Evolutionary conservation across 106 monocot species (phyloP), one percentile per base, ranked within the genome.

Genomic region (Narthecium ossifragum): DNA sequence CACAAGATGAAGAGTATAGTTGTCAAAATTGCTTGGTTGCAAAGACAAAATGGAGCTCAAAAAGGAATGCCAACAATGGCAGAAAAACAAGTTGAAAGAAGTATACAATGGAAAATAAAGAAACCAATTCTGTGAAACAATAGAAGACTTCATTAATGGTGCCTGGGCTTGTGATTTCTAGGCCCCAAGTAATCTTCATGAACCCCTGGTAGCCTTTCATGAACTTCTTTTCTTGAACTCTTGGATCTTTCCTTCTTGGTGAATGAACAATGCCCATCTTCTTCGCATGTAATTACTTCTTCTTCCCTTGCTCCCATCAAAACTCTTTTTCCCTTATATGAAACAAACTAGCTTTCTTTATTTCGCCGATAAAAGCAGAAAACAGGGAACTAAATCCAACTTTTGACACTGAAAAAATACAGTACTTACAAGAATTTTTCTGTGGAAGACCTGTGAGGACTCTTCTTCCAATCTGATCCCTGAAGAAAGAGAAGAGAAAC

Each of bases 131-230:
- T n/a, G n/a, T n/a, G n/a, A n/a, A n/a, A n/a, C n/a, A n/a, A n/a
- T n/a, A n/a, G n/a, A n/a, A n/a, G n/a, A n/a, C n/a, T n/a, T n/a
- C n/a, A n/a, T 58, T 38, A 58, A 22, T 58, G 58, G 24, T 58
- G 58, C 24, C 22, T 58, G 13, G 58, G 22, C 58, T 58, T 58
- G 58, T 58, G 58, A 58, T 58, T 38, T 22, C 37, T 58, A 37
- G 58, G 58, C 10, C 37, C 58, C 21, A 22, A 37, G 34, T 58
- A 58, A 58, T 58, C 58, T 58, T 58, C 58, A 58, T 58, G 58
- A 58, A 56, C 56, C n/a, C 5, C 32, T 56, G 56, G 56, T 33
- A 38, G 15, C 15, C 25, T 37, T 7, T 58, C 10, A 24, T 54
- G 2, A 29, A 15, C 46, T 46, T 31, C 24, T 24, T 29, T 29